These are phyloP conservation scores for Pestalotiopsis sp. DNA, from an alignment of 2,329 filamentous ascomycete genomes.

Conservation along the genomic window DNA sequence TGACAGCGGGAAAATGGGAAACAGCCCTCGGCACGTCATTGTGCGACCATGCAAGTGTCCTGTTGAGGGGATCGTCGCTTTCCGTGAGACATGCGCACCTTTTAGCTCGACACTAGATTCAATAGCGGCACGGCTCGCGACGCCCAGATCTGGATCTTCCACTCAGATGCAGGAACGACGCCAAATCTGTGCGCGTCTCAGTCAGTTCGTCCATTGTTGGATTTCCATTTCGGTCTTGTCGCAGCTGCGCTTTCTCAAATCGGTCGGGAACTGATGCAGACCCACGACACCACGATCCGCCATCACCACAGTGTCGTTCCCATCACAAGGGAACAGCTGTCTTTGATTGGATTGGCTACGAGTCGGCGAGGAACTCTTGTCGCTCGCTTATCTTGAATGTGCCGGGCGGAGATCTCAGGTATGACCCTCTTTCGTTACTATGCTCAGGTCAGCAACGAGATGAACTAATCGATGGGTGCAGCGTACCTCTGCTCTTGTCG, in stretches of 20 bases:
- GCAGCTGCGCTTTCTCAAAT: too few species aligned
- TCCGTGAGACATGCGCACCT: not conserved
- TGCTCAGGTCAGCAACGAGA: not conserved
- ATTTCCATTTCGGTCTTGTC: not conserved
- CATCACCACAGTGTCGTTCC: too few species aligned
- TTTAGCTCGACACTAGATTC: not conserved
- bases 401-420: not conserved
- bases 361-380: not conserved
- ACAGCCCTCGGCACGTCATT: not conserved
- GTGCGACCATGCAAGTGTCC: not conserved
- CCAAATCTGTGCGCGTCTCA: not conserved
- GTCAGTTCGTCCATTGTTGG: not conserved
- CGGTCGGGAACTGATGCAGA: too few species aligned
- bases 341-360: too few species aligned
- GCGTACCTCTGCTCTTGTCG: not conserved
- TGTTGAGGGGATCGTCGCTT: not conserved
- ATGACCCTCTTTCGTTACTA: not conserved
- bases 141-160: not conserved
- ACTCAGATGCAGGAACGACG: not conserved
- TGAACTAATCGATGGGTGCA: not conserved
- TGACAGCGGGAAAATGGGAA: not conserved
- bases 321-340: too few species aligned
- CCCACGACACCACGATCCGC: too few species aligned
- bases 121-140: not conserved
- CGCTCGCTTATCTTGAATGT: not conserved